Evolutionary conservation across 164 flowering plant species (phyloP).

Genomic region (Amborella trichopoda): DNA sequence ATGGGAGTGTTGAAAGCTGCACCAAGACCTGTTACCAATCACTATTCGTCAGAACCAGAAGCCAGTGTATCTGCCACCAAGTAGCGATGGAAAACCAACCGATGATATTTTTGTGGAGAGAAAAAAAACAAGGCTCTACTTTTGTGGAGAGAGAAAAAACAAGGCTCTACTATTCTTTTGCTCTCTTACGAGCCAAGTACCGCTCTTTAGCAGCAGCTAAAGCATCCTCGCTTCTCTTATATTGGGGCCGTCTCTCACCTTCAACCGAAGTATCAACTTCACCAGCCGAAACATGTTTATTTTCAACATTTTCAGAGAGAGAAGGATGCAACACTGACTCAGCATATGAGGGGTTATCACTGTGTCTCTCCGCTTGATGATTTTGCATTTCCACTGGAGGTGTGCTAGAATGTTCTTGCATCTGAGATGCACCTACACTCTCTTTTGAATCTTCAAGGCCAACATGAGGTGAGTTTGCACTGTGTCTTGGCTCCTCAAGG

Average conservation of each 20-base stretch:
- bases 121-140: too few species aligned
- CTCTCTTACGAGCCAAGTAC: slow-evolving; percentile 11
- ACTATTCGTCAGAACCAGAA: too few species aligned
- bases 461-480: not conserved
- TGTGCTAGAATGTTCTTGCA: not conserved
- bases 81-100: too few species aligned
- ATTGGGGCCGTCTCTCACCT: not conserved
- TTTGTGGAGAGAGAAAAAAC: too few species aligned
- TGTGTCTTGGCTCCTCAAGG: too few species aligned
- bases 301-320: not conserved
- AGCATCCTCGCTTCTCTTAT: slow-evolving; percentile 6
- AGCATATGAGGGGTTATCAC: not conserved
- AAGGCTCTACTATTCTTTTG: slow-evolving; percentile 7
- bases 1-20: too few species aligned
- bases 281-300: too few species aligned
- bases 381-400: not conserved
- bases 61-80: too few species aligned
- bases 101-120: too few species aligned
- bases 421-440: not conserved
- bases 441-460: not conserved
- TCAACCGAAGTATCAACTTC: not conserved
- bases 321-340: not conserved
- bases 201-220: slow-evolving; percentile 9
- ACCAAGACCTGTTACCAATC: too few species aligned
- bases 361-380: slow-evolving; percentile 2